These are phyloP conservation scores for Entomortierella lignicola DNA, from an alignment of 192 early-diverging fungal species.

Conservation along the genomic window DNA sequence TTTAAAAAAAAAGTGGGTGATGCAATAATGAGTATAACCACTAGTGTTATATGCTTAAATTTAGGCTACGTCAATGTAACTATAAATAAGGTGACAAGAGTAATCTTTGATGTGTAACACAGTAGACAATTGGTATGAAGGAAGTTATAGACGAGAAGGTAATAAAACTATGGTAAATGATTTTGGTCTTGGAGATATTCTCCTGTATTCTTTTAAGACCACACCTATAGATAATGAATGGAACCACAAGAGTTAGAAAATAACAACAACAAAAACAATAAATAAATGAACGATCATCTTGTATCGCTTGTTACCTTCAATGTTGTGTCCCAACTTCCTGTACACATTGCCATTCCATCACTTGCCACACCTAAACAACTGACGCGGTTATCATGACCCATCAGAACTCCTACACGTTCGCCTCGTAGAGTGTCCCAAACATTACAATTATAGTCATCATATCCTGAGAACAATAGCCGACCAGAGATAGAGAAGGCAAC, in stretches of 20 bases:
- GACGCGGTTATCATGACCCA: constrained; percentile 97
- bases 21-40: too few species aligned
- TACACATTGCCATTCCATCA: constrained; percentile 99
- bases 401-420: constrained; percentile 91
- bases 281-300: too few species aligned
- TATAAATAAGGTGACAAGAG: too few species aligned
- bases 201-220: constrained; percentile 16
- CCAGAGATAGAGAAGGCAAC: constrained; percentile 98
- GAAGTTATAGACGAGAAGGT: not conserved
- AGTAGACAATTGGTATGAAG: not conserved
- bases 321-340: constrained; percentile 98
- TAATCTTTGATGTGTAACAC: too few species aligned
- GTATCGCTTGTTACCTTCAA: constrained; percentile 79
- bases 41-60: too few species aligned
- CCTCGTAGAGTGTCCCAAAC: constrained; percentile 99
- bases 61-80: too few species aligned
- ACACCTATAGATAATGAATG: constrained; percentile 6
- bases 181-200: too few species aligned
- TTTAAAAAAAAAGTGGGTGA: too few species aligned
- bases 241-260: not conserved
- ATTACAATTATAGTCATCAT: constrained; percentile 99
- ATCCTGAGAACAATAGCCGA: constrained; percentile 96
- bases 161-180: too few species aligned
- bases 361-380: constrained; percentile 96
- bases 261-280: not conserved